Conservation (phyloP, 768 basidiomycete genomes). For the Daedalea quercina region DNA sequence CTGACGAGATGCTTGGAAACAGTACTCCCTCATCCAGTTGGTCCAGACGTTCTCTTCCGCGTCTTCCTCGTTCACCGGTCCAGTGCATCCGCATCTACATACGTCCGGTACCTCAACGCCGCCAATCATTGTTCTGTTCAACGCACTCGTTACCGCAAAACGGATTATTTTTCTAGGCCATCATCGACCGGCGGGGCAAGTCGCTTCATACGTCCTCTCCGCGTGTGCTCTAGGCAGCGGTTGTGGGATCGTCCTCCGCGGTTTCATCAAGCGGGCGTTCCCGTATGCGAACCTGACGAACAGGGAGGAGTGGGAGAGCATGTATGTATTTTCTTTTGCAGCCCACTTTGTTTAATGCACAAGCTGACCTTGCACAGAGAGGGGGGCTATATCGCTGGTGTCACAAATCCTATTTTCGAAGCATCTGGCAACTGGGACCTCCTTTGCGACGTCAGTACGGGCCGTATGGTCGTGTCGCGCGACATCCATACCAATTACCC, state of each 20-base stretch:
- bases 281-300: slow-evolving; percentile 91
- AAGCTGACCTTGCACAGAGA: slow-evolving; percentile 33
- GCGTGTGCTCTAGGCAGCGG: slow-evolving; percentile 93
- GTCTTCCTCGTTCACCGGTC: slow-evolving; percentile 56
- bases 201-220: slow-evolving; percentile 87
- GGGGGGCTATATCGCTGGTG: slow-evolving; percentile 92
- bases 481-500: slow-evolving; percentile 58
- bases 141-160: slow-evolving; percentile 91
- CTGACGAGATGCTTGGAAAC: slow-evolving; percentile 9
- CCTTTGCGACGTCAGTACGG: slow-evolving; percentile 84
- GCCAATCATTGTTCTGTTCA: slow-evolving; percentile 92
- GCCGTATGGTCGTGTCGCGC: slow-evolving; percentile 81
- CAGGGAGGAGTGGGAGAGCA: slow-evolving; percentile 83
- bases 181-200: slow-evolving; percentile 81
- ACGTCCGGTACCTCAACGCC: slow-evolving; percentile 87
- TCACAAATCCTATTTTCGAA: slow-evolving; percentile 96
- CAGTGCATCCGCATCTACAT: slow-evolving; percentile 87
- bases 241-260: slow-evolving; percentile 75
- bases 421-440: slow-evolving; percentile 86
- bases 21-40: slow-evolving; percentile 92
- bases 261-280: slow-evolving; percentile 88
- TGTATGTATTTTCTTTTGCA: slow-evolving; percentile 44
- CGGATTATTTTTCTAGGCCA: slow-evolving; percentile 95
- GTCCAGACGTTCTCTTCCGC: slow-evolving; percentile 74
- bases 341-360: background rate